Base-by-base conservation (phyloP, 176 grass and related monocot species). In the Oryza glaberrima region DNA sequence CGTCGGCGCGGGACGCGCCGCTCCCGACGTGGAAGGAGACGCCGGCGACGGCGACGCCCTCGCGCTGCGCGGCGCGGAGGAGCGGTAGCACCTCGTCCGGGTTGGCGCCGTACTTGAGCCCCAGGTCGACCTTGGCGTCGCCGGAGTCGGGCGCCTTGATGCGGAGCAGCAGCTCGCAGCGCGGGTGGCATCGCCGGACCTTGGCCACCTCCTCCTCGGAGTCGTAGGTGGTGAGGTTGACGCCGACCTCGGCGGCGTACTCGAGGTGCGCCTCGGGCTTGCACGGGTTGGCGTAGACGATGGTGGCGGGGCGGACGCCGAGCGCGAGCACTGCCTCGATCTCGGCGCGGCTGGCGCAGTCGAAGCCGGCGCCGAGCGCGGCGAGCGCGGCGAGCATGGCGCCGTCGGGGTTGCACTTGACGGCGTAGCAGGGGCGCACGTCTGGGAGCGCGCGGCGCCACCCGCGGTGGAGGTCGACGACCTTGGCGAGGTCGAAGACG, bases 21-120 rank as follows among this genome's bases (percentile, higher is more conserved):
- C 72, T 90, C 6, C 88, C 88, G 32, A 90, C 83, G 67, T 90
- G 88, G 88, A 90, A 90, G 41, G 88, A 90, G 6, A 90, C 77
- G 32, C 82, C 77, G 3, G 78, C 77, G 0, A 89, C 82, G 36
- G 0, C 1, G 66, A 85, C 9, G 20, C 70, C 77, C 43, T 41
- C 77, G 11, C 52, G 28, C 70, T 71, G 76, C 0, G 88, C 88
- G 0, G 82, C 88, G 49, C 30, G 72, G 4, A 89, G 88, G 19
- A 89, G 83, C 4, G 88, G 82, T 0, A 44, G 5, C 20, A 89
- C 82, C 82, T 89, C 88, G 38, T 81, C 77, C 7, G 64, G 38
- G 43, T 32, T 83, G 5, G 88, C 82, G 0, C 88, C 78, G 44
- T 85, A 89, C 82, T 89, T 89, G 77, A 22, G 67, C 0, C 83